These are phyloP conservation scores for Pseudogymnoascus sp. DNA, from an alignment of 2,329 filamentous ascomycete genomes.

Conservation along the genomic window DNA sequence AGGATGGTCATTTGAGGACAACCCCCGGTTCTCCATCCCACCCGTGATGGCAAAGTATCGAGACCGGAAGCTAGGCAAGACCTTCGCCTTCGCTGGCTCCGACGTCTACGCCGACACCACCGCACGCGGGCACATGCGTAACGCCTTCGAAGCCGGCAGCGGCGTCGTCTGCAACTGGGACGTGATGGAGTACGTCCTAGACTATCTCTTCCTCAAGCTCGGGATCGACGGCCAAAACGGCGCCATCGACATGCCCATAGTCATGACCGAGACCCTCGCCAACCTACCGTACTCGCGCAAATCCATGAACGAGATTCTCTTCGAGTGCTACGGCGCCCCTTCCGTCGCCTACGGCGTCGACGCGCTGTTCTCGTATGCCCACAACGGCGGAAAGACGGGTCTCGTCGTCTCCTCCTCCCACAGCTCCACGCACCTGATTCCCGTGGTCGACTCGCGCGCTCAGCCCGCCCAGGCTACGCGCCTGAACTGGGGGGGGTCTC, in stretches of 20 bases:
- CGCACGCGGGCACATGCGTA: constrained; percentile 80
- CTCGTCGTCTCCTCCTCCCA: constrained; percentile 88
- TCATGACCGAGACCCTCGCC: constrained; percentile 93
- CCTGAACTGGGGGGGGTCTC: constrained; percentile 89
- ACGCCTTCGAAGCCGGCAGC: constrained; percentile 83
- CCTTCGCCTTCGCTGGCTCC: constrained; percentile 83
- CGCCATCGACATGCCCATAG: constrained; percentile 73
- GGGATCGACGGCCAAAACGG: constrained; percentile 73
- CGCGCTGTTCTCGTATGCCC: constrained; percentile 88
- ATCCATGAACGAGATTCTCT: constrained; percentile 95
- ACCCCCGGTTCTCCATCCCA: constrained; percentile 72
- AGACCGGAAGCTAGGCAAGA: constrained; percentile 86
- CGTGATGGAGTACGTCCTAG: constrained; percentile 87
- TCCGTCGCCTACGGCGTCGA: constrained; percentile 92
- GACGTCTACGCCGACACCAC: constrained; percentile 95
- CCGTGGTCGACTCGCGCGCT: constrained; percentile 79
- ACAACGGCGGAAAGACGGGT: constrained; percentile 77
- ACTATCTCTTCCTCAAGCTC: constrained; percentile 91
- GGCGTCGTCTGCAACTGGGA: constrained; percentile 97
- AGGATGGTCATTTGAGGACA: constrained; percentile 87
- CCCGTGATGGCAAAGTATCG: constrained; percentile 93
- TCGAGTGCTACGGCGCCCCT: constrained; percentile 89
- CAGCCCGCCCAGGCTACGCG: constrained; percentile 78
- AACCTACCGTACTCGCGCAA: constrained; percentile 84
- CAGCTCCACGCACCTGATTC: constrained; percentile 90